Evolutionary conservation across 2,329 filamentous ascomycete species (phyloP).

Genomic region (Helminthosporium solani): DNA sequence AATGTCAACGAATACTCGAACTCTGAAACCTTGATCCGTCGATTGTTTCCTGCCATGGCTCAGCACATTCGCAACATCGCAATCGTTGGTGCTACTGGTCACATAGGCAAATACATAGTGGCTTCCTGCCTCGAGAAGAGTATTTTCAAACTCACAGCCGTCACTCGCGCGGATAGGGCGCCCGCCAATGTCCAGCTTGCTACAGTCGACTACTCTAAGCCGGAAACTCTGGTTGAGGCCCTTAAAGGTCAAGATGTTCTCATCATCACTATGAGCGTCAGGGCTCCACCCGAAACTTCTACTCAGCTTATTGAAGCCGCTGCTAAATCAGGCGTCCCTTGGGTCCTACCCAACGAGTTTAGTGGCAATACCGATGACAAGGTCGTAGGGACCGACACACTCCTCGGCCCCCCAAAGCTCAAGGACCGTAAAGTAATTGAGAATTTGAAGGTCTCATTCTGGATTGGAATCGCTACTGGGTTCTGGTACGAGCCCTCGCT

Average conservation of each 20-base stretch:
- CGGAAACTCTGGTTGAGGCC: slow-evolving; percentile 30
- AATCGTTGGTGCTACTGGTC: slow-evolving; percentile 40
- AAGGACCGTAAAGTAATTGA: slow-evolving; percentile 9
- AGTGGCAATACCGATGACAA: slow-evolving; percentile 26
- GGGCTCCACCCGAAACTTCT: slow-evolving; percentile 29
- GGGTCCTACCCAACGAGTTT: slow-evolving; percentile 45
- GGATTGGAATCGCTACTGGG: slow-evolving; percentile 17
- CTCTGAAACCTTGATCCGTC: no score
- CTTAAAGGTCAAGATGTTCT: slow-evolving; percentile 43
- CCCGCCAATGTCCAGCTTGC: slow-evolving; percentile 44
- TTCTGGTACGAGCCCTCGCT: slow-evolving; percentile 46
- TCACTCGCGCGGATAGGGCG: slow-evolving; percentile 47
- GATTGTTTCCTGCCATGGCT: not conserved
- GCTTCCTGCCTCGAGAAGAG: slow-evolving; percentile 31
- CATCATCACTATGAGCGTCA: slow-evolving; percentile 42
- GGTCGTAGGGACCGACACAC: not conserved
- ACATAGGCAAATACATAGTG: slow-evolving; percentile 34
- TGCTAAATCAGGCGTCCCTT: slow-evolving; percentile 40
- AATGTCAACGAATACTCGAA: no score
- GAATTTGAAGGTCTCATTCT: slow-evolving; percentile 23
- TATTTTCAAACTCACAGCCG: slow-evolving; percentile 41
- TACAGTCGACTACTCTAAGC: slow-evolving; percentile 44
- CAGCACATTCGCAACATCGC: slow-evolving; percentile 35
- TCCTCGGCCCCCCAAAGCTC: slow-evolving; percentile 3
- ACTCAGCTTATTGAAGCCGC: slow-evolving; percentile 37